Base-by-base conservation (phyloP, 2,329 filamentous ascomycete species). In the Hirsutella minnesotensis region DNA sequence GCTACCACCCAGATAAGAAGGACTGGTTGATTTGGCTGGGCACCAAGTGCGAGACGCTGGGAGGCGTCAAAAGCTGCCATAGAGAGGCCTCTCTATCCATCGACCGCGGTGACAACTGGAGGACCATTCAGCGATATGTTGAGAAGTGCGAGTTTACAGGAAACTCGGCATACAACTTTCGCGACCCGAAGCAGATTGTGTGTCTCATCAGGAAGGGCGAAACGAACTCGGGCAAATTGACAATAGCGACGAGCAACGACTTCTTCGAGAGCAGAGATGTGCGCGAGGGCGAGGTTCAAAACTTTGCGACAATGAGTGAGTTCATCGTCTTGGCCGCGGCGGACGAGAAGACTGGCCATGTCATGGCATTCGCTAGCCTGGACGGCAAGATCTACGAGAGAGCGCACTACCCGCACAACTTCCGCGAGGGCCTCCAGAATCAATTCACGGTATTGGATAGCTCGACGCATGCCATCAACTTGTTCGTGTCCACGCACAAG, bases 1-100 rank as follows among this genome's bases (percentile, higher is more conserved):
- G 72, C 30, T 98, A 98, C 66, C 92, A 98, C 54, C 84, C 88
- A 1, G 78, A 83, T 51, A 77, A 83, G 54, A 83, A 82, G 57
- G 84, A 95, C 54, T 95, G 88, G 87, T 70, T 96, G 36, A 84
- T 98, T 47, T 96, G 89, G 88, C 78, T 83, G 39, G 90, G 89
- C 33, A 66, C 79, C 49, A 75, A 82, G 47, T 94, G 86, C 57
- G 75, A 79, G 36, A 61, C 60, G 27, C 58, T 66, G 3, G 69
- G 68, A 10, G 59, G 61, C 7, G 64, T 62, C 15, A 64, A 67
- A 24, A 59, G 75, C 29, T 95, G 89, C 59, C 81, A 85, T 53
- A 70, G 70, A 1, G 77, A 84, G 47, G 86, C 89, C 2, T 87
- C 84, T 37, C 70, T 86, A 44, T 87, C 85, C 30, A 80, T 69